Percentiles rank a stretch among this genome's conserved stretches.
phyloP scores from a whole-genome alignment of 768 basidiomycete genomes.

The Kwoniella newhampshirensis region DNA sequence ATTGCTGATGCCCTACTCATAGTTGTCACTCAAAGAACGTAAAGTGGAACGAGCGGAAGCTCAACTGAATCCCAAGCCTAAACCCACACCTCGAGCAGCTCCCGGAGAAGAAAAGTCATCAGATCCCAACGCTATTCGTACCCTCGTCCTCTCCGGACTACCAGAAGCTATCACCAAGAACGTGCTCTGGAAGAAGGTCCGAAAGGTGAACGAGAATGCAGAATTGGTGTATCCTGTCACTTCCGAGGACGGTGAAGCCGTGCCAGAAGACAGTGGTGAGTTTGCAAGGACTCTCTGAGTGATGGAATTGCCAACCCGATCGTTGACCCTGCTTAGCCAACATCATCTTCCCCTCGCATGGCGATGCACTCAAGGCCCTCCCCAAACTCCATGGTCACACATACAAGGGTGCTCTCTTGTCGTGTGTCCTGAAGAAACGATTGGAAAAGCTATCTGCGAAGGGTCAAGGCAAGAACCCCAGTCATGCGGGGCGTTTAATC shows the following conservation, averaged over 20 bases:
- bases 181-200: constrained; percentile 52
- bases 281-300: background rate
- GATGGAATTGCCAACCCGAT: constrained; percentile 1
- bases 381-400: constrained; percentile 85
- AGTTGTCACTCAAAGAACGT: constrained; percentile 14
- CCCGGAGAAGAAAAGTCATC: constrained; percentile 22
- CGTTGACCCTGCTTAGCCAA: constrained; percentile 59
- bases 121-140: constrained; percentile 82
- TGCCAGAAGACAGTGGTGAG: constrained; percentile 34
- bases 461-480: constrained; percentile 58
- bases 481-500: constrained; percentile 76
- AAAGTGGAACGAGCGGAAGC: constrained; percentile 7
- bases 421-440: constrained; percentile 81
- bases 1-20: background rate
- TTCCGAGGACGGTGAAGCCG: constrained; percentile 34
- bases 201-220: constrained; percentile 44
- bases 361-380: constrained; percentile 68
- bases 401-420: constrained; percentile 84
- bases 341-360: constrained; percentile 69
- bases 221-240: constrained; percentile 44
- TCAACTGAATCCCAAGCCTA: constrained; percentile 1
- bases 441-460: constrained; percentile 60
- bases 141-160: constrained; percentile 56
- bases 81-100: constrained; percentile 2
- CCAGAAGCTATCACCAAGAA: constrained; percentile 49